Base-by-base conservation (phyloP, 371 early-diverging fungal genomes). In the Mortierella sp. region DNA sequence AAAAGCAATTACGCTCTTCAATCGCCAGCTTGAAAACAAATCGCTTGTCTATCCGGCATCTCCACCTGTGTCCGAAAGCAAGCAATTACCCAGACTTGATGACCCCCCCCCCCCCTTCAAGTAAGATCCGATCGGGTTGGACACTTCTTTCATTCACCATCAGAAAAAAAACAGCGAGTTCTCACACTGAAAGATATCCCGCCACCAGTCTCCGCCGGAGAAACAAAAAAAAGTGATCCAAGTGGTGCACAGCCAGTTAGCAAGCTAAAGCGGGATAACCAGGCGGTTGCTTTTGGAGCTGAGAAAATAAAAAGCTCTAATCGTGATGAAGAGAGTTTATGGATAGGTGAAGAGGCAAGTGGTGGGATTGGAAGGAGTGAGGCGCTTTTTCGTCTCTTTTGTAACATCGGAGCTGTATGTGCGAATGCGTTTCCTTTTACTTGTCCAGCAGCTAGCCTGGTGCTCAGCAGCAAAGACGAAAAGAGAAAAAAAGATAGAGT, bases 271-370 rank as follows among this genome's bases (percentile, higher is more conserved):
- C 13, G 51, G 14, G 28, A 13, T 28, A 40, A 40, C 4, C 16
- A 14, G 50, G 16, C 50, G 50, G 3, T 50, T 16, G 50, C 16
- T 50, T 40, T 50, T 54, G n/a, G 5, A 64, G 67, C 67, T 64
- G 67, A 64, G 67, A 64, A 64, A 64, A 64, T 40, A 64, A 64
- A 40, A 2, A 64, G 37, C 67, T 64, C 24, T 64, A 37, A 64
- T 64, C 67, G 67, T 24, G 67, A 64, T 64, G 31, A 40, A 6
- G 67, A 64, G 59, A 59, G 59, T 28, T 59, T 26, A 55, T 10
- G n/a, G 57, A 28, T 3, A 26, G 14, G 34, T 28, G 13, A 13
- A 28, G 11, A 10, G 4, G 31, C n/a, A 24, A 34, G 16, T 64
- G 64, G 64, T 37, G 14, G 8, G 37, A 40, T 40, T 24, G 19